Evolutionary conservation across 2,329 filamentous ascomycete species (phyloP).

Genomic region (Gnomoniopsis smithogilvyi): DNA sequence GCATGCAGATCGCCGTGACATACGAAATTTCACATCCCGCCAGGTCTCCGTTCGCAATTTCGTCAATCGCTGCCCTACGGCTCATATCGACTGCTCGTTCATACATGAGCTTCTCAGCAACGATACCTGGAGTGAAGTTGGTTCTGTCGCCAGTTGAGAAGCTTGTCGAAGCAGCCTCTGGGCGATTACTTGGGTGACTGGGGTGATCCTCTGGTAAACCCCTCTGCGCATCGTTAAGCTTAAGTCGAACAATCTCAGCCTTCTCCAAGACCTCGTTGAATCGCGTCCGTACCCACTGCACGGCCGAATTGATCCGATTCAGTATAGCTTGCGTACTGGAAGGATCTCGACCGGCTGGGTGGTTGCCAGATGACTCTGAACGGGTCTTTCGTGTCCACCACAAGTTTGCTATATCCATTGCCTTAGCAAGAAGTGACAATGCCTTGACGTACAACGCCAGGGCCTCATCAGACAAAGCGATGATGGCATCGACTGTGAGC

Average conservation of each 20-base stretch:
- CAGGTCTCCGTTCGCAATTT: slow-evolving; percentile 88
- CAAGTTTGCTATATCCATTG: slow-evolving; percentile 88
- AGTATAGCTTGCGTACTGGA: slow-evolving; percentile 49
- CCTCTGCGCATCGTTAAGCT: slow-evolving; percentile 81
- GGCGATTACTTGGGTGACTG: slow-evolving; percentile 78
- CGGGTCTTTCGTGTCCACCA: slow-evolving; percentile 86
- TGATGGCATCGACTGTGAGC: slow-evolving; percentile 79
- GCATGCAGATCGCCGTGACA: slow-evolving; percentile 86
- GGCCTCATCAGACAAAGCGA: slow-evolving; percentile 88
- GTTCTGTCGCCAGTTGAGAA: slow-evolving; percentile 74
- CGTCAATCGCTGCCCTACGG: slow-evolving; percentile 87
- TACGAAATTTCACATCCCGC: slow-evolving; percentile 89
- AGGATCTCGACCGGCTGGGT: slow-evolving; percentile 37
- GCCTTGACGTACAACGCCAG: slow-evolving; percentile 96
- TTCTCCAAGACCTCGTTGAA: slow-evolving; percentile 99
- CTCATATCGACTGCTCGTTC: slow-evolving; percentile 98
- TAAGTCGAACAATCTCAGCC: slow-evolving; percentile 87
- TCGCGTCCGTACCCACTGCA: slow-evolving; percentile 89
- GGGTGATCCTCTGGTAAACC: slow-evolving; percentile 81
- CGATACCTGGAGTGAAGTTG: slow-evolving; percentile 81
- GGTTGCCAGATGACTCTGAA: slow-evolving; percentile 41
- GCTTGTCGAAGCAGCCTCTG: slow-evolving; percentile 53
- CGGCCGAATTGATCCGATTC: slow-evolving; percentile 82
- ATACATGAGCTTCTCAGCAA: slow-evolving; percentile 96
- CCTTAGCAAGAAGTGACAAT: slow-evolving; percentile 81